phyloP scores from a whole-genome alignment of 2,329 filamentous ascomycete species.

The Raffaelea ambrosiae region DNA sequence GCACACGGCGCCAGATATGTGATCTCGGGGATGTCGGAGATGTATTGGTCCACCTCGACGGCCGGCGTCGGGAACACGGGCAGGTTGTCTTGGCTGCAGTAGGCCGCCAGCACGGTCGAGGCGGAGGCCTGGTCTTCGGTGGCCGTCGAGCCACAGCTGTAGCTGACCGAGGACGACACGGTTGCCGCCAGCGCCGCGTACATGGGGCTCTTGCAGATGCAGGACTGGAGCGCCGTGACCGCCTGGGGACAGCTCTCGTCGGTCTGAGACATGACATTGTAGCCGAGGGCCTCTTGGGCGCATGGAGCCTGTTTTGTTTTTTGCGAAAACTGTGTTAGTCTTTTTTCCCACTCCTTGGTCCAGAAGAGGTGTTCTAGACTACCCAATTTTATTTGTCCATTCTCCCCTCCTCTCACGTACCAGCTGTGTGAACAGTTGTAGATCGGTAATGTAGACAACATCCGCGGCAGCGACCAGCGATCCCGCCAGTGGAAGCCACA shows the following conservation, averaged over 20 bases:
- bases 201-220: constrained; percentile 41
- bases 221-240: constrained; percentile 37
- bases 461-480: constrained; percentile 3
- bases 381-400: too few species aligned
- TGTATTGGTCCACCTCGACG: constrained; percentile 34
- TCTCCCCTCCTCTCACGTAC: too few species aligned
- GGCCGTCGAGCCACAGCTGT: constrained; percentile 36
- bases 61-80: constrained; percentile 31
- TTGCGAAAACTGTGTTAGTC: too few species aligned
- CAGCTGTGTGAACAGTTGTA: constrained; percentile 31
- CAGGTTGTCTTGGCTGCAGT: constrained; percentile 34
- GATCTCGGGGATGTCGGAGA: constrained; percentile 39
- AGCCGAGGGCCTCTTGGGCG: constrained; percentile 34
- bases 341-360: too few species aligned
- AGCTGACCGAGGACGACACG: constrained; percentile 31
- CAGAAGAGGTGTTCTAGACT: too few species aligned
- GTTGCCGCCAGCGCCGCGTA: constrained; percentile 26
- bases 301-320: too few species aligned
- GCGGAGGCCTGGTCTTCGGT: constrained; percentile 40
- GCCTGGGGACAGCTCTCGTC: constrained; percentile 32
- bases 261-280: constrained; percentile 34
- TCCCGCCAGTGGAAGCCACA: constrained; percentile 8
- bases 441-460: constrained; percentile 36
- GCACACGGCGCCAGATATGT: constrained; percentile 35
- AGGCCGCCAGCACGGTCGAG: constrained; percentile 33